Conservation (phyloP, 345 rosid species). For the Eucalyptus coolabah region DNA sequence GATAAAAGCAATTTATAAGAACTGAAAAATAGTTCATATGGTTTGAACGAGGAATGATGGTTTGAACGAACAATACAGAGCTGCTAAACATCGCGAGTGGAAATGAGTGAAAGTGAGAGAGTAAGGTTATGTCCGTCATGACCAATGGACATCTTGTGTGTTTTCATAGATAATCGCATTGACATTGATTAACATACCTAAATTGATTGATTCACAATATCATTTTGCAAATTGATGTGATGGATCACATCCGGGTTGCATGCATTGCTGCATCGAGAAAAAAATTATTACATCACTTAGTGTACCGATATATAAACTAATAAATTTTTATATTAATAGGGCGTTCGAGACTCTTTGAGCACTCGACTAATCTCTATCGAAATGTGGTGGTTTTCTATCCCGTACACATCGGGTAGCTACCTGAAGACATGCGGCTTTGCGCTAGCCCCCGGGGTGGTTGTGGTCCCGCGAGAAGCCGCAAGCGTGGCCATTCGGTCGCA, state of each 20-base stretch:
- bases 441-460: neutral
- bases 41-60: neutral
- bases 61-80: neutral
- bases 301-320: accelerated
- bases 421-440: accelerated
- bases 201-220: neutral
- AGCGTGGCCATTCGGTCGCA: neutral
- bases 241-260: neutral
- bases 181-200: neutral
- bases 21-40: neutral
- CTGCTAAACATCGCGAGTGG: neutral
- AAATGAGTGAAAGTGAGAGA: neutral
- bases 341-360: neutral
- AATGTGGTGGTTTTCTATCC: accelerated
- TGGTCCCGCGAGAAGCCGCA: neutral
- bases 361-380: neutral
- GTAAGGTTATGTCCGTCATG: neutral
- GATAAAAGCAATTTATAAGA: neutral
- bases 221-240: neutral
- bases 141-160: neutral
- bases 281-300: neutral
- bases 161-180: neutral
- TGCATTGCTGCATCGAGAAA: neutral
- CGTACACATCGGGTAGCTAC: accelerated
- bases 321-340: neutral